Base-by-base conservation (phyloP, 164 flowering plant species). In the Magnolia kwangsiensis region DNA sequence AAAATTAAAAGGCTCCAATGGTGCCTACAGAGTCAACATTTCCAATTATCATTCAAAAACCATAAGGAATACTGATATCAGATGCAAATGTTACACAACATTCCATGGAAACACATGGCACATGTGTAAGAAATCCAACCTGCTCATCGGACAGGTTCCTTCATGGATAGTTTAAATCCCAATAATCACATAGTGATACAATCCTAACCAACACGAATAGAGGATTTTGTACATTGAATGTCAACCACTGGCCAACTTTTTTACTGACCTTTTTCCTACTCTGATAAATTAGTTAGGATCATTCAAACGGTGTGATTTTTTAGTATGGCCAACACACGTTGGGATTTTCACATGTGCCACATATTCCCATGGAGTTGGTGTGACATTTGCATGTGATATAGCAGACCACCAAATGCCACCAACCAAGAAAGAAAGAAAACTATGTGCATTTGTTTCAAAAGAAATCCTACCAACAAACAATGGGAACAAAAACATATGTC, bases 1-100 rank as follows among this genome's bases (percentile, higher is more conserved):
- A 90, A 79, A 74, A 91, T 89, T 82, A 93, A 75, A 71, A 93
- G 92, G 75, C 85, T 89, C 98, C 96, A 91, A 71, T 93, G 98
- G 58, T 79, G 24, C 90, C 98, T 92, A 69, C 18, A 64, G 4
- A 75, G 23, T 8, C 18, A 2, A 51, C 37, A 5, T 20, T 23
- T 61, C 69, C 77, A 77, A 51, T 67, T 21, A 37, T 59, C 59
- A 63, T 23, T 70, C 55, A 50, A 55, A 7, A 10, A 16, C 61
- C 13, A 16, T 55, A 11, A 55, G 61, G 13, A 16, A 55, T 10
- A 55, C 61, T 55, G 2, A 55, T 10, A 19, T 58, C 7, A 23
- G 21, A 55, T 27, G 14, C 23, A 19, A 72, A 58, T 51, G 31
- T 19, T 14, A 59, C 63, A 69, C 10, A 21, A 69, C 21, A 58